Base-by-base conservation (phyloP, 2,329 filamentous ascomycete species). In the Hymenoscyphus salicellus region DNA sequence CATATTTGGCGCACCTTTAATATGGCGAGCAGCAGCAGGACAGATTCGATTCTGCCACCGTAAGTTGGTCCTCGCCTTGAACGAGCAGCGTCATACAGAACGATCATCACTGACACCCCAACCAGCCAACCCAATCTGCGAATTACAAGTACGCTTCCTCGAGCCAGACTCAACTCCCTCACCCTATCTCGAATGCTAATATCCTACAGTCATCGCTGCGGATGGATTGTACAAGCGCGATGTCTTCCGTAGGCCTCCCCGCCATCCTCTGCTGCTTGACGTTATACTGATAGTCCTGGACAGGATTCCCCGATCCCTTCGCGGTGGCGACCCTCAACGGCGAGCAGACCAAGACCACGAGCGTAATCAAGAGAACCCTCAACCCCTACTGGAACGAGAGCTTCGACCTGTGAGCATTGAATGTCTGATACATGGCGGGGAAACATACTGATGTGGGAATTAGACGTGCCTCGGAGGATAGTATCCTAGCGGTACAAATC, bases 321-420 rank as follows among this genome's bases (percentile, higher is more conserved):
- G 94, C 95, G 56, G 95, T 99, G 70, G 94, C 93, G 72, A 99
- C 95, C 65, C 88, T 98, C 79, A 94, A 93, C 79, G 95, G 95
- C 78, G 95, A 99, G 80, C 95, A 99, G 82, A 99, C 95, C 65
- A 92, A 93, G 79, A 98, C 95, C n/a, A 99, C 95, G 11, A 89
- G 89, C 43, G 95, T 98, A 72, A 96, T 95, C 78, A 98, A 97
- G 81, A 91, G 95, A 80, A 98, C 95, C 11, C 82, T 99, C 78
- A 98, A 97, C 78, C 95, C 95, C n/a, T 99, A 99, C 78, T 99
- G 95, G 95, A 99, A 99, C 79, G 95, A 99, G 82, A 93, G 88
- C 76, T 99, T 99, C 81, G 95, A 99, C 79, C 90, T 99, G 95
- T 98, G 62, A 71, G 66, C 67, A 69, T 70, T 26, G n/a, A 5